Conservation (phyloP, 768 basidiomycete species). For the Tricholoma sp. region DNA sequence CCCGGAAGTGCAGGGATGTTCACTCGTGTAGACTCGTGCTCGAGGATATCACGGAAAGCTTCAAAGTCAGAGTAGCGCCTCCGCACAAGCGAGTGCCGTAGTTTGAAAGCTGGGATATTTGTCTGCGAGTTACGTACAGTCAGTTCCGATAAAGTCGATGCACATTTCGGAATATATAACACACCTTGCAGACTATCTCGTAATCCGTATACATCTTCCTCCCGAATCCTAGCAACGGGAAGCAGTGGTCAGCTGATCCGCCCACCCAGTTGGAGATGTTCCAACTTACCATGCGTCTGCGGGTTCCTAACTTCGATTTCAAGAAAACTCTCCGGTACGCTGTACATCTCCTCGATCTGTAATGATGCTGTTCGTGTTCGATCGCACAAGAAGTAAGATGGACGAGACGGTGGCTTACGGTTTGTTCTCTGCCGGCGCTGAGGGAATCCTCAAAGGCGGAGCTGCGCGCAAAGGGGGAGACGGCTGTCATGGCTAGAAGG, state of each 20-base stretch:
- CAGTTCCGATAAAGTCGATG: not conserved
- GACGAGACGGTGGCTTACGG: constrained; percentile 33
- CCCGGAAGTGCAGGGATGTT: constrained; percentile 97
- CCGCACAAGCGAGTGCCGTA: constrained; percentile 86
- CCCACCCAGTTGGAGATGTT: not conserved
- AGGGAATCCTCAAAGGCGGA: constrained; percentile 50
- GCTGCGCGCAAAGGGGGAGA: constrained; percentile 62
- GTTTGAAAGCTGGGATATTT: constrained; percentile 98
- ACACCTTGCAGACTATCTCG: constrained; percentile 94
- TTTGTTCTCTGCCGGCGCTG: constrained; percentile 49
- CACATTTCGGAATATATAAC: constrained; percentile 11
- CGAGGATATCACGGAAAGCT: constrained; percentile 96
- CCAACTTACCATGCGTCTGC: constrained; percentile 82
- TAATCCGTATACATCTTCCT: constrained; percentile 99
- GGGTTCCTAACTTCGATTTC: constrained; percentile 98
- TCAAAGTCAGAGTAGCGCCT: constrained; percentile 92
- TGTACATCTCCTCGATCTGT: constrained; percentile 98
- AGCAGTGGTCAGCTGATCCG: not conserved
- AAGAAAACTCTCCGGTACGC: constrained; percentile 92
- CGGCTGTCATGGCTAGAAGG: constrained; percentile 27
- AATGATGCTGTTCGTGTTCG: constrained; percentile 22
- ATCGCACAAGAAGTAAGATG: constrained; percentile 14
- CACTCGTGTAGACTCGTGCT: constrained; percentile 93
- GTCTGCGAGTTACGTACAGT: constrained; percentile 47
- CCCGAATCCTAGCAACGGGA: constrained; percentile 64